Evolutionary conservation across 345 rosid genomes (phyloP), one percentile per base, ranked within the genome.

Genomic region (Murraya koenigii): DNA sequence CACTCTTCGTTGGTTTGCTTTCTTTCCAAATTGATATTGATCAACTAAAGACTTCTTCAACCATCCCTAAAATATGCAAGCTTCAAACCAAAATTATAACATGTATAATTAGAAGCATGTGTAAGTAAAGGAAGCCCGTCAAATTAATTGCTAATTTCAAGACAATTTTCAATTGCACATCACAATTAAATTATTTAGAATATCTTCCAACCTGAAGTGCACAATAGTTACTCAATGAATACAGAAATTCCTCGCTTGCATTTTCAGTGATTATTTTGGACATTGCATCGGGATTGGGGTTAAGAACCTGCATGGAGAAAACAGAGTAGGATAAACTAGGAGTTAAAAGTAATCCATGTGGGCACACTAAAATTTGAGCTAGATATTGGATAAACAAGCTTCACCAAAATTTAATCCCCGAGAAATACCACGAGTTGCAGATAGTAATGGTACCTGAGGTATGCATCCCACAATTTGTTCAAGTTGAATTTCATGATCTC

Each of bases 401-500:
- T 3, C 49, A 41, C 41, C 56, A 22, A 49, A 68, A 54, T 20
- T 44, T 49, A 73, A 69, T 14, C 11, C 7, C 41, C 15, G 8
- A 10, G n/a, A 4, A 36, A 68, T 74, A 28, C 7, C 56, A 15
- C 25, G 61, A 30, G 47, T 38, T 49, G 69, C 66, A 33, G 72
- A 28, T 76, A 9, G 69, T n/a, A 19, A 80, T 66, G 70, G 38
- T 81, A 95, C 99, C 99, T 95, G 99, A 78, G 99, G 99, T 74
- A 95, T 95, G 89, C 99, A 95, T 84, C 99, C 99, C 84, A 95
- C 97, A 23, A 95, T 95, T 80, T 97, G 84, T 80, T 95, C 99
- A 33, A 93, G 94, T 85, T 90, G 91, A 77, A 95, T 86, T 78
- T 85, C 86, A 72, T 83, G 78, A 55, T 91, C 98, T 84, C 91